Evolutionary conservation across 768 basidiomycete genomes (phyloP), one percentile per base, ranked within the genome.

Genomic region (Kwoniella sp.): DNA sequence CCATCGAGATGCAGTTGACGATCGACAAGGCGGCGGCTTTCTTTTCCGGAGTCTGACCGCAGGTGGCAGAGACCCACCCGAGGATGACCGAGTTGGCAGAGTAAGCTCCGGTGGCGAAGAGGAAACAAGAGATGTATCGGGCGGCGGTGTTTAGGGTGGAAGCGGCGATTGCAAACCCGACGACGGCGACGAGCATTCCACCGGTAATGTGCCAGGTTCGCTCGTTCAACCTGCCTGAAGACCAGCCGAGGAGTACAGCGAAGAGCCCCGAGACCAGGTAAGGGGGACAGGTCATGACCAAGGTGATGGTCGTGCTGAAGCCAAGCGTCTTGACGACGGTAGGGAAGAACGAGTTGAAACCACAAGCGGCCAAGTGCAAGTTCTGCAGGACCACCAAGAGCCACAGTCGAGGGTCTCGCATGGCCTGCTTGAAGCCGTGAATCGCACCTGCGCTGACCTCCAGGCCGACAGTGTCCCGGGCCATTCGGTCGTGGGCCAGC

Each of bases 261-360:
- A 53, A 53, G 2, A 41, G 29, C 12, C 52, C 56, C 5, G 53
- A 49, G 23, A 50, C 26, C 23, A 65, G 31, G 38, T 63, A 60
- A 32, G 61, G 61, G 2, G 64, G 64, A 46, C 37, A 39, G 22
- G 61, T 62, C 28, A 66, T 48, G 22, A 60, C 34, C 3, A 66
- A 47, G 3, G 58, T 55, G 36, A 55, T 44, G 37, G 45, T 42
- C 7, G 39, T 48, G 26, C 31, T 31, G 50, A 46, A 63, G 14
- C 64, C 64, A 6, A 66, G 56, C 6, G 59, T 52, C 20, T 49
- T 29, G 27, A 64, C 41, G 8, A 60, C 51, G 28, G 56, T 45
- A 12, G 59, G 61, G 52, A 66, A 62, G 56, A 60, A 66, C 34
- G 57, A 62, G 26, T 56, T 55, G 60, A 65, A 62, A 15, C 57